These are phyloP conservation scores for Corymbia calophylla DNA, from an alignment of 441 rosid species.

Conservation along the genomic window DNA sequence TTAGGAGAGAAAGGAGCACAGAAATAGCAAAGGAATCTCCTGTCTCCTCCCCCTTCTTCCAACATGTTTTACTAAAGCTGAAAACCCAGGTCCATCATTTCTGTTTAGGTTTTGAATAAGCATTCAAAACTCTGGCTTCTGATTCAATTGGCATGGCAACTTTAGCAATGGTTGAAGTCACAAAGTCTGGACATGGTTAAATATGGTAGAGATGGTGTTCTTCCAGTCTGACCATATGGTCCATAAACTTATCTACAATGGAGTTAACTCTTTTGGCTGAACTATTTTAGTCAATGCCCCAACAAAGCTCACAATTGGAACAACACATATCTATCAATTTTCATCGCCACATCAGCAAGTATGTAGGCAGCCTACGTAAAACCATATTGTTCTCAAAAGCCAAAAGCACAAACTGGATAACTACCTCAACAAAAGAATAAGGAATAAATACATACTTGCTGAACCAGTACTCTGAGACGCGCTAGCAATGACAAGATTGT, in stretches of 20 bases:
- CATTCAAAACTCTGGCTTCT: neutral
- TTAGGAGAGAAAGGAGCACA: neutral
- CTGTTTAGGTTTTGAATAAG: neutral
- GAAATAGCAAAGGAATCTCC: neutral
- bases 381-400: neutral
- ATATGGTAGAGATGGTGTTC: neutral
- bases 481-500: constrained; percentile 72
- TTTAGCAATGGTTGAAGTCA: neutral
- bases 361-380: neutral
- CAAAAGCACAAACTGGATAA: neutral
- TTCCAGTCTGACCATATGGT: neutral
- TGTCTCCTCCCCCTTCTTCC: neutral
- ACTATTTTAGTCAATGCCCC: neutral
- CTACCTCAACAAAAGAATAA: neutral
- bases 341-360: neutral
- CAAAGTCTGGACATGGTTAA: neutral
- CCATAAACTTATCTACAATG: neutral
- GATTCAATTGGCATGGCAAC: neutral
- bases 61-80: neutral
- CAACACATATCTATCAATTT: neutral
- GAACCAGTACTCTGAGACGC: constrained; percentile 71
- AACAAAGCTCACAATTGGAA: neutral
- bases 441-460: constrained; percentile 56
- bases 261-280: neutral
- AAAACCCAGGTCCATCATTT: neutral